Evolutionary conservation across 2,329 filamentous ascomycete species (phyloP).

Genomic region (Coniochaeta ligniaria): DNA sequence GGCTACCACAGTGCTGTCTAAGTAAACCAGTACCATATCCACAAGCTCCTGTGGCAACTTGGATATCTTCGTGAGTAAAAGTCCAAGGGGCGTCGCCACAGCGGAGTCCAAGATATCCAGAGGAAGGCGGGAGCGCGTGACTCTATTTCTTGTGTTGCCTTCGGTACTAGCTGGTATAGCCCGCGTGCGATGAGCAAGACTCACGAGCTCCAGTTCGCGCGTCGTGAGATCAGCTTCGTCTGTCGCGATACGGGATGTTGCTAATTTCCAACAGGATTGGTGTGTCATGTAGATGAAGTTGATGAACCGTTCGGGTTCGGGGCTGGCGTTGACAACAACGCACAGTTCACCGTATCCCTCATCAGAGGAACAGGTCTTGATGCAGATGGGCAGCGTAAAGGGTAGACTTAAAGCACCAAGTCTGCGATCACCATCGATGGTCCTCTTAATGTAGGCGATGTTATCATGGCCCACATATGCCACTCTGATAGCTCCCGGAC

Average conservation of each 20-base stretch:
- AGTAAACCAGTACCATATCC: not conserved
- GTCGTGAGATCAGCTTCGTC: not conserved
- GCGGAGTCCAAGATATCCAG: not conserved
- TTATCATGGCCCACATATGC: not conserved
- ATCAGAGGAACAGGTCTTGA: not conserved
- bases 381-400: not conserved
- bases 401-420: not conserved
- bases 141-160: not conserved
- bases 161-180: not conserved
- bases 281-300: not conserved
- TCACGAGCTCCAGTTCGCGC: not conserved
- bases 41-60: not conserved
- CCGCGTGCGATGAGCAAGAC: not conserved
- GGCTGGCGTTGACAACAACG: not conserved
- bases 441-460: not conserved
- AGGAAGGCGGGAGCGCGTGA: not conserved
- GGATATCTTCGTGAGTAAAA: not conserved
- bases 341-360: not conserved
- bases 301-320: not conserved
- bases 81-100: not conserved
- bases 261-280: not conserved
- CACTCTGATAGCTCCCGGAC: too few relatives aligned
- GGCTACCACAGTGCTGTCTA: not conserved
- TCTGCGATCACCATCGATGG: not conserved
- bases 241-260: not conserved